These are phyloP conservation scores for Osmanthus fragrans DNA, from an alignment of 257 asterid species.

Conservation along the genomic window DNA sequence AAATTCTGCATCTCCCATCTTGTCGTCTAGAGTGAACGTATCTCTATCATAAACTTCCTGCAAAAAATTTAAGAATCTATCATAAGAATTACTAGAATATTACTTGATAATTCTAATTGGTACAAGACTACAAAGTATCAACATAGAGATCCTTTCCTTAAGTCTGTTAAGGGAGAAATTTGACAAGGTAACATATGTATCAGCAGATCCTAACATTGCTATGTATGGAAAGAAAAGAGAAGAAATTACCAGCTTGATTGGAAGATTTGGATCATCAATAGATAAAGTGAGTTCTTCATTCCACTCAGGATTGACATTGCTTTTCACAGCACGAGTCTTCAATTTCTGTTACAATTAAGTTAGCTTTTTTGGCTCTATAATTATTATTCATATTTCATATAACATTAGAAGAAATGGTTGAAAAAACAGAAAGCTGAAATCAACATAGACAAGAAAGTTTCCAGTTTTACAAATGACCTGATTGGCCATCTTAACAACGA, in stretches of 20 bases:
- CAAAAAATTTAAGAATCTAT: background rate
- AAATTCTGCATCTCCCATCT: slow-evolving; percentile 84
- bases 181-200: background rate
- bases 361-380: no score
- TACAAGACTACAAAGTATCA: no score
- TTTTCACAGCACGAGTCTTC: slow-evolving; percentile 73
- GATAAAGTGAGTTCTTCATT: slow-evolving; percentile 73
- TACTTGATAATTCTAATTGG: no score
- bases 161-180: background rate
- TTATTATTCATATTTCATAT: no score
- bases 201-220: background rate
- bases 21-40: slow-evolving; percentile 59
- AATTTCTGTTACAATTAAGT: slow-evolving; percentile 48
- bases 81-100: background rate
- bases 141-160: no score
- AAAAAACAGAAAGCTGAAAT: background rate
- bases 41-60: slow-evolving; percentile 75
- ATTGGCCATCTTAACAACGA: slow-evolving; percentile 53
- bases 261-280: slow-evolving; percentile 50
- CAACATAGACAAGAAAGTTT: no score
- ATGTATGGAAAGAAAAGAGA: no score
- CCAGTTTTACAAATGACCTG: slow-evolving; percentile 43
- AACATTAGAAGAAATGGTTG: no score
- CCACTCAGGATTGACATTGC: slow-evolving; percentile 75
- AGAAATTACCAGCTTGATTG: slow-evolving; percentile 55